Evolutionary conservation across 1,284 basidiomycete species (phyloP).

Genomic region (Tylopilus sp.): DNA sequence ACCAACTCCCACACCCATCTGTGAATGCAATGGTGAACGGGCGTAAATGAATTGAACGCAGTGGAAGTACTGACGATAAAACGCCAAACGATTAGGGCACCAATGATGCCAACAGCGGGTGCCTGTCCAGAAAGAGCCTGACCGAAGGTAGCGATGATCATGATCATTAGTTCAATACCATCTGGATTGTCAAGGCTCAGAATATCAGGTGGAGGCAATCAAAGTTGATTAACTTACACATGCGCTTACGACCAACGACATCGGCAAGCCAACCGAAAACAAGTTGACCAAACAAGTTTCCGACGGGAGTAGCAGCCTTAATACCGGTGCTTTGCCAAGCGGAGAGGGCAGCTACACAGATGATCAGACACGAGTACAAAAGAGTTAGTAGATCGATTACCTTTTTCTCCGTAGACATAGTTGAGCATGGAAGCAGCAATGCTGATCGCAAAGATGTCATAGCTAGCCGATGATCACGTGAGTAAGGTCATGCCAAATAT

Average conservation of each 20-base stretch:
- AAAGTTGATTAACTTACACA: slow-evolving; percentile 18
- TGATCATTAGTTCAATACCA: slow-evolving; percentile 66
- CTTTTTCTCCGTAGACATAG: slow-evolving; percentile 69
- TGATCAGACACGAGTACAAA: no score
- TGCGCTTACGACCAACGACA: slow-evolving; percentile 58
- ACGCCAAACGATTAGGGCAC: slow-evolving; percentile 65
- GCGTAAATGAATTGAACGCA: no score
- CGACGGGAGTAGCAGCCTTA: slow-evolving; percentile 76
- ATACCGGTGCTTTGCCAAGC: slow-evolving; percentile 73
- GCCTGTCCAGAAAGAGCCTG: slow-evolving; percentile 60
- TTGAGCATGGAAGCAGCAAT: slow-evolving; percentile 81
- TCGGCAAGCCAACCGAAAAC: slow-evolving; percentile 67
- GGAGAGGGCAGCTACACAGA: neutral
- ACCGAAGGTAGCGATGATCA: slow-evolving; percentile 58
- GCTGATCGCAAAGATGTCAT: slow-evolving; percentile 80
- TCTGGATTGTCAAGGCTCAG: slow-evolving; percentile 48
- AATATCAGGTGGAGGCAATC: neutral
- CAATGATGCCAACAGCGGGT: slow-evolving; percentile 64
- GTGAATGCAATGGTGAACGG: no score
- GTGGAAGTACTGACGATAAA: slow-evolving; percentile 50
- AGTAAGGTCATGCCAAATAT: neutral
- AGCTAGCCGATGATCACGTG: slow-evolving; percentile 46
- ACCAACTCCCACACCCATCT: slow-evolving; percentile 65
- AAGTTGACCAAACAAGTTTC: slow-evolving; percentile 69
- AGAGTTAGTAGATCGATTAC: no score